Base-by-base conservation (phyloP, 1,284 basidiomycete species). In the Cystobasidiaceae sp. region DNA sequence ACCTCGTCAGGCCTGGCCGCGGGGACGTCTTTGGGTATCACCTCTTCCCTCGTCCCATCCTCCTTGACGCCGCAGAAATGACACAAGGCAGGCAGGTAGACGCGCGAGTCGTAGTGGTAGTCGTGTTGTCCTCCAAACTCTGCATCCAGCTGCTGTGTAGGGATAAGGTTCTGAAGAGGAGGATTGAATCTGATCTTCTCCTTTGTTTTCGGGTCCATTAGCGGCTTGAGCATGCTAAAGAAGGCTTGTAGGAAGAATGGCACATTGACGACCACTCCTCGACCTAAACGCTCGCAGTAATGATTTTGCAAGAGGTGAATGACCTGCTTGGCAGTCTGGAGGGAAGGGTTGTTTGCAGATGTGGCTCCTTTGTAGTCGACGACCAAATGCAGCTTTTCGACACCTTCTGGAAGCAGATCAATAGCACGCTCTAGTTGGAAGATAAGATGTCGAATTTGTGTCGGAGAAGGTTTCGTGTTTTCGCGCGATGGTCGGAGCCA, bases 101-200 rank as follows among this genome's bases (percentile, higher is more conserved):
- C 82, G 43, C 83, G 80, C 48, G 85, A 83, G 67, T 93, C 85
- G 74, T 89, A 93, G 72, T 88, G 81, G 72, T 84, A 92, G 67
- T 85, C 81, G 75, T 87, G 85, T 7, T 84, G 80, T 3, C 92
- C 91, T 17, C 89, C 90, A 71, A 90, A 89, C 71, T 89, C 87
- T 1, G 83, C 82, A 72, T 91, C 89, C 7, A 94, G 83, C 70
- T 93, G 90, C 13, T 83, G 82, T 5, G 77, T 77, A 1, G 88
- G 86, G 25, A 93, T 82, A 43, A 92, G 84, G 63, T 89, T 87
- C 23, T 82, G 77, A 9, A 93, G 80, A 70, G 88, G 82, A 5
- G 89, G 89, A 74, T 94, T 93, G 78, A 94, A 93, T 33, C 86
- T 84, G 84, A 91, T 89, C 83, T 94, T 94, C 71, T 91, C 89